These are phyloP conservation scores for Grosmannia clavigera DNA, from an alignment of 2,329 filamentous ascomycete genomes.

Conservation along the genomic window DNA sequence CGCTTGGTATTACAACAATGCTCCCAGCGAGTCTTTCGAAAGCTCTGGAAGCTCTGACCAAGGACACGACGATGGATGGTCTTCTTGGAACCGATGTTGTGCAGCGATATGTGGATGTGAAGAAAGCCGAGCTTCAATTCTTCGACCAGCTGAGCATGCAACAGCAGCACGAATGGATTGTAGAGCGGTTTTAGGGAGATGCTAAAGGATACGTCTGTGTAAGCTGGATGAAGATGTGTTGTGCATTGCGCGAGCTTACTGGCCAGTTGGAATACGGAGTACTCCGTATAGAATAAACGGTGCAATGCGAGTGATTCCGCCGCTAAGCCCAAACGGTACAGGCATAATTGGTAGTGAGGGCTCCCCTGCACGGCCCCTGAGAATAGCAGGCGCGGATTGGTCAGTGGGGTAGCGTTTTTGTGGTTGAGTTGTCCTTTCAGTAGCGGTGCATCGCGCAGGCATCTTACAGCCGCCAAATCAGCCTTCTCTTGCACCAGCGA, in stretches of 20 bases:
- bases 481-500: background rate
- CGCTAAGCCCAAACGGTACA: background rate
- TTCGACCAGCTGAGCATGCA: constrained; percentile 34
- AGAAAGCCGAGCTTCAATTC: constrained; percentile 43
- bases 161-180: constrained; percentile 43
- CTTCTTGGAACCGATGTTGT: constrained; percentile 39
- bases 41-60: constrained; percentile 38
- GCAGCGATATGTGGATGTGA: constrained; percentile 43
- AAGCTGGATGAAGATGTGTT: no score
- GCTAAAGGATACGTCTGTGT: no score
- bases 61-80: constrained; percentile 32
- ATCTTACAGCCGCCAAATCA: background rate
- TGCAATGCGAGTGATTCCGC: background rate
- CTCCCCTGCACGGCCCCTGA: background rate
- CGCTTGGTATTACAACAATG: constrained; percentile 39
- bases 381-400: background rate
- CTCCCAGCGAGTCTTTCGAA: constrained; percentile 43
- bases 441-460: background rate
- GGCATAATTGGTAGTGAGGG: background rate
- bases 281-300: background rate
- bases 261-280: background rate
- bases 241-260: no score
- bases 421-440: constrained; percentile 11
- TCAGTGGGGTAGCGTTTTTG: background rate
- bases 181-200: constrained; percentile 39